A percentile compares a stretch with the other conserved stretches of the same genome.
These are phyloP conservation scores for Coemansia sp. DNA, from an alignment of 192 early-diverging fungal species.

Conservation along the genomic window DNA sequence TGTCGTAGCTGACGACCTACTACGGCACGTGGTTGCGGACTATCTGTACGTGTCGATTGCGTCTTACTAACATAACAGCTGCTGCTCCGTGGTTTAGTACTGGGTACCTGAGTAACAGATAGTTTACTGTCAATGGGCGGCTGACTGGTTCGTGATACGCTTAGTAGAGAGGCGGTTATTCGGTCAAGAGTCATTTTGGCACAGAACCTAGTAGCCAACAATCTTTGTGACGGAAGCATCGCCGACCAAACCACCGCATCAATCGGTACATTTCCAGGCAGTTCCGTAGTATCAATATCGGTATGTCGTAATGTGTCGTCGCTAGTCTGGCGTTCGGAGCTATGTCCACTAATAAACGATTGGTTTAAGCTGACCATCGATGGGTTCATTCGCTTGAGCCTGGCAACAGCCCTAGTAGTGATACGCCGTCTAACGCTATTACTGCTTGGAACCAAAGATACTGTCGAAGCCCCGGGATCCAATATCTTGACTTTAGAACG, in stretches of 20 bases:
- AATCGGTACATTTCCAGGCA: slow-evolving; percentile 24
- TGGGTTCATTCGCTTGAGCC: neutral
- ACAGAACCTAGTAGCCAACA: slow-evolving; percentile 24
- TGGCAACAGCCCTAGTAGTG: slow-evolving; percentile 10
- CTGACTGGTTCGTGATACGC: neutral
- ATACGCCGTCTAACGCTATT: slow-evolving; percentile 13
- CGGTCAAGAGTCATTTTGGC: slow-evolving; percentile 21
- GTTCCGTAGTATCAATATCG: neutral
- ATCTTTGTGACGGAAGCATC: slow-evolving; percentile 21
- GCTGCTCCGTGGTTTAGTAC: neutral
- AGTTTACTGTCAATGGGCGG: neutral
- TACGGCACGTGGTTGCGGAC: too few relatives aligned
- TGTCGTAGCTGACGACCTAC: neutral
- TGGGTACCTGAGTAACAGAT: too few relatives aligned
- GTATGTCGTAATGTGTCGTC: neutral
- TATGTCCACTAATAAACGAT: neutral
- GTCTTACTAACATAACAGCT: neutral
- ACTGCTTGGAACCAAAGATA: neutral
- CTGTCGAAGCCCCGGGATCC: neutral
- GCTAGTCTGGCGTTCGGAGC: neutral
- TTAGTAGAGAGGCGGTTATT: slow-evolving; percentile 5
- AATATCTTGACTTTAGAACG: neutral
- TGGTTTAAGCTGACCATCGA: slow-evolving; percentile 1
- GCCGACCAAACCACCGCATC: slow-evolving; percentile 24
- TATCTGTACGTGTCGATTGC: neutral